Evolutionary conservation across 106 monocot species (phyloP).

Genomic region (Chionographis japonica): DNA sequence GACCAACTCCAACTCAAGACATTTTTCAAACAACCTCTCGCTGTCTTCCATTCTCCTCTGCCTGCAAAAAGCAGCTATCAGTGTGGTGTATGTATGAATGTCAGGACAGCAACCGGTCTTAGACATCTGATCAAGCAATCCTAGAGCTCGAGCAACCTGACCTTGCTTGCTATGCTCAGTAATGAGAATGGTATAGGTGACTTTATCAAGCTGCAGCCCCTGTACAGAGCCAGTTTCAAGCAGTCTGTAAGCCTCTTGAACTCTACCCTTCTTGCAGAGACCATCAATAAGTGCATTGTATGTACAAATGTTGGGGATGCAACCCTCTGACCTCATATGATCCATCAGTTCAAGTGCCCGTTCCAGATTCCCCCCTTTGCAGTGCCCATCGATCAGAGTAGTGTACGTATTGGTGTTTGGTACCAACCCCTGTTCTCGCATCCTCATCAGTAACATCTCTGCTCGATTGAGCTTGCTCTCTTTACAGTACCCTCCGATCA

Average conservation of each 20-base stretch:
- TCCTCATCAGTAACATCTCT: conserved; percentile 75
- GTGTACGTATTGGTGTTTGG: conserved; percentile 83
- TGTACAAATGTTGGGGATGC: conserved; percentile 62
- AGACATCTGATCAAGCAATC: conserved; percentile 73
- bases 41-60: conserved; percentile 61
- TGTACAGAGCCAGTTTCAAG: conserved; percentile 27
- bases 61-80: conserved; percentile 69
- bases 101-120: conserved; percentile 58
- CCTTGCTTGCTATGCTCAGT: conserved; percentile 70
- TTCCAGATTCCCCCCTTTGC: conserved; percentile 69
- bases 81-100: conserved; percentile 59
- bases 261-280: conserved; percentile 64
- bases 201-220: conserved; percentile 60
- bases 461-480: conserved; percentile 83
- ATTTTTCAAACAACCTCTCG: conserved; percentile 58
- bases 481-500: conserved; percentile 87
- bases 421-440: conserved; percentile 69
- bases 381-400: conserved; percentile 74
- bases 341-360: conserved; percentile 57
- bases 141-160: conserved; percentile 35
- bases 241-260: conserved; percentile 55
- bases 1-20: conserved; percentile 43
- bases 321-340: conserved; percentile 55
- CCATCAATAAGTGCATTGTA: conserved; percentile 74
- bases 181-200: conserved; percentile 82